Conservation (phyloP, 441 rosid species). For the Bocquillonia castaneifolia region DNA sequence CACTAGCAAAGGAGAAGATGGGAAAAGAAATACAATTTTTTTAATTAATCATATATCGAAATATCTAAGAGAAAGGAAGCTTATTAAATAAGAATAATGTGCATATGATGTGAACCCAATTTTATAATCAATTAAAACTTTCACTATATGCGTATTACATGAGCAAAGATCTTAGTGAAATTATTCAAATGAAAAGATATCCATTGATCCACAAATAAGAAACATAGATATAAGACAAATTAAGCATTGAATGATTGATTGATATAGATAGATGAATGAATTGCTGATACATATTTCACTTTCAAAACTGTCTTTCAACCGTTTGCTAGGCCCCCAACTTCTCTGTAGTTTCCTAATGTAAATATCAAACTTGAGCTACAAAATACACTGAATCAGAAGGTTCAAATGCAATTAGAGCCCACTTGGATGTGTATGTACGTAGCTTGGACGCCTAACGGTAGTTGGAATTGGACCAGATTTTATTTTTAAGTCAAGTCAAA, state of each 20-base stretch:
- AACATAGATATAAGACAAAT: no score
- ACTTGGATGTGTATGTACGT: neutral
- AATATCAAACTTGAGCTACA: neutral
- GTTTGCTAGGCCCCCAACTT: neutral
- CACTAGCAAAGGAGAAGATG: neutral
- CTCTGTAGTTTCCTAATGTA: neutral
- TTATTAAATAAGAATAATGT: no score
- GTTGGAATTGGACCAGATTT: slow-evolving; percentile 2
- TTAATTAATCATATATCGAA: no score
- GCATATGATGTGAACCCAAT: no score
- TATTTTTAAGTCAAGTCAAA: neutral
- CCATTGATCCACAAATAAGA: no score
- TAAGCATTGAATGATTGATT: neutral
- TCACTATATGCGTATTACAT: no score
- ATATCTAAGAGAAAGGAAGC: no score
- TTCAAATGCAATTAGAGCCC: neutral
- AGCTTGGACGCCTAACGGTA: neutral
- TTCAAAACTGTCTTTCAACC: neutral
- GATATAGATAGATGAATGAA: no score
- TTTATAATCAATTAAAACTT: no score
- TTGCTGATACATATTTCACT: neutral
- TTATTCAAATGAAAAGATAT: no score
- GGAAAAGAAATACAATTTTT: neutral
- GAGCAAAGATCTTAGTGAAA: no score
- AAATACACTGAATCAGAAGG: neutral